Evolutionary conservation across 139 green algal genomes (phyloP).

Genomic region (Coelastrella sp.): DNA sequence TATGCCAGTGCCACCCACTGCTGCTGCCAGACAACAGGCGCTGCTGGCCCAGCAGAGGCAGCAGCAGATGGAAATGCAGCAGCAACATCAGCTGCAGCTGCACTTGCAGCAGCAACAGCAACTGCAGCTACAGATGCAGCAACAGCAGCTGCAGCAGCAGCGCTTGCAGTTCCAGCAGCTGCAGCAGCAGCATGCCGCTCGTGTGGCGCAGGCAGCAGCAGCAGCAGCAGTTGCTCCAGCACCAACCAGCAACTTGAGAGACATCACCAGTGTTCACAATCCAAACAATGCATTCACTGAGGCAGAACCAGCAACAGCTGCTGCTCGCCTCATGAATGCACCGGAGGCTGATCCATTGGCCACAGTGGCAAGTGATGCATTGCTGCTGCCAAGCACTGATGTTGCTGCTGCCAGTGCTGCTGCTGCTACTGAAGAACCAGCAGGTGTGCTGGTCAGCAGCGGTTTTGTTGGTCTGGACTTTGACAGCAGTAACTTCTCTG

Average conservation of each 20-base stretch:
- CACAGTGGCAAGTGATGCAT: not conserved
- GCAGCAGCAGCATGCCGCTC: not conserved
- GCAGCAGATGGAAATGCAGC: not conserved
- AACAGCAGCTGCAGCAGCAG: not conserved
- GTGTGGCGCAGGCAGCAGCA: not conserved
- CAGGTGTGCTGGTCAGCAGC: not conserved
- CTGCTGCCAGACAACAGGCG: not conserved
- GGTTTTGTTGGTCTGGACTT: not conserved
- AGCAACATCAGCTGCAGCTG: not conserved
- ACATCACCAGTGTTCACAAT: not conserved
- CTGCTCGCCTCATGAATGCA: not conserved
- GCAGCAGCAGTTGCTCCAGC: not conserved
- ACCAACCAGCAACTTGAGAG: not conserved
- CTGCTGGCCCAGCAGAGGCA: not conserved
- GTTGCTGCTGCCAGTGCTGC: not conserved
- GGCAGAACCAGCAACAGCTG: not conserved
- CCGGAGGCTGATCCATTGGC: not conserved
- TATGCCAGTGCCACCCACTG: not conserved
- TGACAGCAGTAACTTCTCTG: not conserved
- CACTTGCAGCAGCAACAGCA: conserved; percentile 14
- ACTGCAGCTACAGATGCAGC: not conserved
- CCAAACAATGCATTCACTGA: not conserved
- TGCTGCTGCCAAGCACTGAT: not conserved
- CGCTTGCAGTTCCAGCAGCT: not conserved
- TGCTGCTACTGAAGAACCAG: not conserved